A percentile compares a stretch with the other conserved stretches of the same genome.
These are phyloP conservation scores for Polytrichum formosum DNA, from an alignment of 225 moss, liverwort and hornwort species.

Conservation along the genomic window DNA sequence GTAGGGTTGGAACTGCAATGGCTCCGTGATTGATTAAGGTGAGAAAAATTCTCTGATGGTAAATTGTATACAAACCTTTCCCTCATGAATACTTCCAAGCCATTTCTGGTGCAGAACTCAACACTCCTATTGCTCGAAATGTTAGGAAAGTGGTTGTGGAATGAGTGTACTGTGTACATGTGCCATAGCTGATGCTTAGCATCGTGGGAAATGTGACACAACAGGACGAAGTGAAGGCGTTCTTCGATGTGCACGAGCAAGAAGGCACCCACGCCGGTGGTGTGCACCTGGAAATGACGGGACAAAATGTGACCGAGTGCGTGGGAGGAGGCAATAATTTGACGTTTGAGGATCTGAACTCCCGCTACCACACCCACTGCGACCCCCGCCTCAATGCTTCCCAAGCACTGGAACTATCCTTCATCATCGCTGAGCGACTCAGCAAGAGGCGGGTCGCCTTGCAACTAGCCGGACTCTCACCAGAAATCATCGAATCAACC, in stretches of 20 bases:
- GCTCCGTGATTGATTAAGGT: too few species aligned
- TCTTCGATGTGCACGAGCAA: slow-evolving; percentile 80
- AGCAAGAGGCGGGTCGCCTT: slow-evolving; percentile 54
- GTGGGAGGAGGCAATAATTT: slow-evolving; percentile 69
- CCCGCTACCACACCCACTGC: slow-evolving; percentile 85
- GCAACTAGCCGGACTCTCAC: too few species aligned
- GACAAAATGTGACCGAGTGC: slow-evolving; percentile 85
- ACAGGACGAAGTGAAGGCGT: slow-evolving; percentile 72
- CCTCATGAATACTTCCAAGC: too few species aligned
- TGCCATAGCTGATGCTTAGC: too few species aligned
- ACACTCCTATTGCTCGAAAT: too few species aligned
- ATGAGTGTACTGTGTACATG: neutral
- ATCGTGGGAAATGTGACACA: too few species aligned
- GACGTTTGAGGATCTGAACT: slow-evolving; percentile 69
- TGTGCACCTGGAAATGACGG: slow-evolving; percentile 86
- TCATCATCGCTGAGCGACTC: slow-evolving; percentile 80
- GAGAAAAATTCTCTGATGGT: too few species aligned
- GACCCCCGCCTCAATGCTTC: slow-evolving; percentile 82
- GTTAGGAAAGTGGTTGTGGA: too few species aligned
- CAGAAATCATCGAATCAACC: too few species aligned
- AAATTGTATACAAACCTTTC: too few species aligned
- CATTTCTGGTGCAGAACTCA: neutral
- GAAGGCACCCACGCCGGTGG: slow-evolving; percentile 78
- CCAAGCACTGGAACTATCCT: slow-evolving; percentile 78
- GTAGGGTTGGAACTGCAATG: too few species aligned